These are phyloP conservation scores for Lipomyces kockii DNA, from an alignment of 805 yeast genomes.

Conservation along the genomic window DNA sequence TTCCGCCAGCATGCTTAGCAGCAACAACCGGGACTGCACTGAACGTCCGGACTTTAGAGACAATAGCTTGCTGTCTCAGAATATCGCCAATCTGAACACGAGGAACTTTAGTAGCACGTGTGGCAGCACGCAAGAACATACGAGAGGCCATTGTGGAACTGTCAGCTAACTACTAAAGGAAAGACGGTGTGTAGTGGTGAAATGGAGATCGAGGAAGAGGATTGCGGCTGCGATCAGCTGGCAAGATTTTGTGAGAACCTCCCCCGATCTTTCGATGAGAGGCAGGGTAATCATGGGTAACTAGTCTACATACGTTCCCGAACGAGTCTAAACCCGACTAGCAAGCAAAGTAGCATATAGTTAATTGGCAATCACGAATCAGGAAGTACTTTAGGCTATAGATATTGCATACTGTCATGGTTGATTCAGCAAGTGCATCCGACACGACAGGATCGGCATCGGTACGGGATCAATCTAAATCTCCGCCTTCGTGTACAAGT, in stretches of 20 bases:
- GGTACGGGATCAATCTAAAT: neutral
- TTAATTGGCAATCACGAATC: neutral
- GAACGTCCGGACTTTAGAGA: constrained; percentile 11
- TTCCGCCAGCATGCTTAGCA: neutral
- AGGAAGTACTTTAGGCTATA: neutral
- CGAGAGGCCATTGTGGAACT: constrained; percentile 22
- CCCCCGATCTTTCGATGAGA: too few species aligned
- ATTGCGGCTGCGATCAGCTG: neutral
- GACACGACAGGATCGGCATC: neutral
- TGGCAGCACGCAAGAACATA: constrained; percentile 11
- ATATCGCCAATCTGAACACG: neutral
- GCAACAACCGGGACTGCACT: constrained; percentile 8
- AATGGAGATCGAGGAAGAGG: neutral
- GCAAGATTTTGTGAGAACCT: neutral
- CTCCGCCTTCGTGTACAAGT: neutral
- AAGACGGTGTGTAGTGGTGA: neutral
- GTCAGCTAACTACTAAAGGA: neutral
- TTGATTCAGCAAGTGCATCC: neutral
- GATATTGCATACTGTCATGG: neutral
- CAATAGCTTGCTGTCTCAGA: constrained; percentile 6
- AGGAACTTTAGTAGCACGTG: constrained; percentile 7
- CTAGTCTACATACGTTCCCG: neutral
- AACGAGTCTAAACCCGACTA: too few species aligned
- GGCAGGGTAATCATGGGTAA: neutral
- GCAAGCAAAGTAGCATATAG: too few species aligned